Base-by-base conservation (phyloP, 805 yeast genomes). In the Kregervanrija delftensis region DNA sequence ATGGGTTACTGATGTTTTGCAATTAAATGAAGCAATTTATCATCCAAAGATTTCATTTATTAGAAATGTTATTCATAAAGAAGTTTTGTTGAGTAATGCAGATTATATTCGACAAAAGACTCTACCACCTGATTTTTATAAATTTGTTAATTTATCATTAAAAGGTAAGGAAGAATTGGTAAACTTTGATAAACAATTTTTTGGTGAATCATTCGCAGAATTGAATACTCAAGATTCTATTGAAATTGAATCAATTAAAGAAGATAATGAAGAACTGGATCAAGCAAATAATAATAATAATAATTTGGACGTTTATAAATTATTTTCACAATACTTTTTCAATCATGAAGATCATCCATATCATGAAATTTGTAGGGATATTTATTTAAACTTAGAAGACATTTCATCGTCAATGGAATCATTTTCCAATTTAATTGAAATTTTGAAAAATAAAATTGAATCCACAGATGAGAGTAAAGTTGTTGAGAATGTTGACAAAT, bases 11-110 rank as follows among this genome's bases (percentile, higher is more conserved):
- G 66, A 63, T 2, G 86, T 81, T 55, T 72, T 82, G 0, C 55
- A 60, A n/a, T 62, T 60, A 39, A 64, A 68, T 8, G 62, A 69
- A 10, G 67, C 74, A 33, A 61, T 67, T 32, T 79, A 76, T 56
- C 90, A 86, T 58, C 96, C 97, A 11, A 79, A 78, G 52, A 72
- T 77, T 49, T 76, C 74, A 39, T 83, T 91, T 52, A 79, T 91
- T 48, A 78, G 74, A 53, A 89, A 89, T 64, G 71, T 90, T 50
- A 81, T 93, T 48, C 76, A 81, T 35, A 90, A 89, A 57, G 97
- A 91, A 62, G 68, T 90, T 33, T 74, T 96, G 49, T 72, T 91
- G 46, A 79, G 93, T n/a, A 87, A 83, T 50, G 79, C 78, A 42
- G 75, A 75, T 45, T 77, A 84, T 44, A 83, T 93, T 41, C 43